Evolutionary conservation across 768 basidiomycete species (phyloP), one percentile per base, ranked within the genome.

Genomic region (Lactarius trivialis): DNA sequence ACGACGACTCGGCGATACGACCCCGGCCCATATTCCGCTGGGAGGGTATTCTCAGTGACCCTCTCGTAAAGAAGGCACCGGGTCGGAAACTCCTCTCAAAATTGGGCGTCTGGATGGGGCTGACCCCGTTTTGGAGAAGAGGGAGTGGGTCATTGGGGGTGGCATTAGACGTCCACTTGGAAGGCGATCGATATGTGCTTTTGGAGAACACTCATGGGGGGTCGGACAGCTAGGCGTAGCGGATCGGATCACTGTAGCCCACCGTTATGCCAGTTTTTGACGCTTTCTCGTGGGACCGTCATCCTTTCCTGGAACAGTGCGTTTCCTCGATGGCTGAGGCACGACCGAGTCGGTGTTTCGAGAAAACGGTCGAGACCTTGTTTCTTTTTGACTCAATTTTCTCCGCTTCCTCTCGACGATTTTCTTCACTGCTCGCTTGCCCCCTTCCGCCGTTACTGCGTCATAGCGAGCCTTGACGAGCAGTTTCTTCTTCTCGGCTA

Each of bases 341-440:
- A 28, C 48, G 32, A 58, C 53, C 41, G 55, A 58, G 56, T 54
- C 33, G 19, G 45, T 26, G 36, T 61, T 67, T 58, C 68, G 69
- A 33, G 77, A 70, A 71, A 85, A 87, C 14, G 94, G 94, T 57
- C 92, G 77, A 60, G 81, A 85, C 69, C 83, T 88, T 75, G 95
- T 96, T 78, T 96, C 94, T 73, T 89, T 93, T 73, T 93, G 91
- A 55, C 81, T 81, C 21, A 87, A 76, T 78, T 94, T 96, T 73
- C 84, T 91, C 74, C 90, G 85, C 73, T 85, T 93, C 81, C 90
- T 95, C 68, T 91, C 91, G 32, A 96, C 85, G 6, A 84, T 91
- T 73, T 88, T 93, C 71, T 88, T 91, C 56, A 95, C 89, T 0
- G 92, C 91, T 4, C 79, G 75, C 66, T 83, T 85, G 8, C 95